Evolutionary conservation across 441 rosid species (phyloP).

Genomic region (Flueggea neowawraea): DNA sequence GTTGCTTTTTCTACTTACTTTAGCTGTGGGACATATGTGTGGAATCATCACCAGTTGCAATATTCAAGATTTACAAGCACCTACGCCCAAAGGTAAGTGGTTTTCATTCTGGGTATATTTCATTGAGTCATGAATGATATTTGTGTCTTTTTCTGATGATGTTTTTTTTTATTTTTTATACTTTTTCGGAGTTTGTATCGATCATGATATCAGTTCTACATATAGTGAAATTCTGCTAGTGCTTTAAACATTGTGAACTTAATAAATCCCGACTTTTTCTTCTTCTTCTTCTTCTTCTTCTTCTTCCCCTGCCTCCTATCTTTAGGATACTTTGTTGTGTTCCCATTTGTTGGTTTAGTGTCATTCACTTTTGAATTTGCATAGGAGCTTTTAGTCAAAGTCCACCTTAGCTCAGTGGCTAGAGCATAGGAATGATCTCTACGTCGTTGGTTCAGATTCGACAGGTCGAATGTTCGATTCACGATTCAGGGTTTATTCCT

Average conservation of each 20-base stretch:
- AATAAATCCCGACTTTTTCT: too few relatives aligned
- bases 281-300: too few relatives aligned
- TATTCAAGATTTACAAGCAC: constrained; percentile 59
- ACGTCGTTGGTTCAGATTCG: constrained; percentile 22
- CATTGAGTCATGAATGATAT: background rate
- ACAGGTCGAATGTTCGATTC: too few relatives aligned
- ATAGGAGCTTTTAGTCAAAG: constrained; percentile 9
- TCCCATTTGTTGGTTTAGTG: too few relatives aligned
- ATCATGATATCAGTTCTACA: too few relatives aligned
- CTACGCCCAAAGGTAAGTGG: constrained; percentile 57
- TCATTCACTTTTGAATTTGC: constrained; percentile 7
- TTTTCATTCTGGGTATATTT: background rate
- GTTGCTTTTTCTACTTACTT: constrained; percentile 21
- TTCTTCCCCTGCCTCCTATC: too few relatives aligned
- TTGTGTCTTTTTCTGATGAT: too few relatives aligned
- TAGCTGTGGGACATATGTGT: constrained; percentile 67
- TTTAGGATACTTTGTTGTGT: background rate
- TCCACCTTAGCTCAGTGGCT: constrained; percentile 36
- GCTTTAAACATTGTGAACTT: too few relatives aligned
- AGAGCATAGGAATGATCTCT: constrained; percentile 32
- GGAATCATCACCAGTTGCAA: constrained; percentile 57
- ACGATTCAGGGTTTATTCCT: too few relatives aligned
- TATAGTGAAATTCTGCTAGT: too few relatives aligned
- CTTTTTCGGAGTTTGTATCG: too few relatives aligned
- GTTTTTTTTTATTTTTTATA: too few relatives aligned